Base-by-base conservation (phyloP, 2,329 filamentous ascomycete genomes). In the Pseudonectria buxi region DNA sequence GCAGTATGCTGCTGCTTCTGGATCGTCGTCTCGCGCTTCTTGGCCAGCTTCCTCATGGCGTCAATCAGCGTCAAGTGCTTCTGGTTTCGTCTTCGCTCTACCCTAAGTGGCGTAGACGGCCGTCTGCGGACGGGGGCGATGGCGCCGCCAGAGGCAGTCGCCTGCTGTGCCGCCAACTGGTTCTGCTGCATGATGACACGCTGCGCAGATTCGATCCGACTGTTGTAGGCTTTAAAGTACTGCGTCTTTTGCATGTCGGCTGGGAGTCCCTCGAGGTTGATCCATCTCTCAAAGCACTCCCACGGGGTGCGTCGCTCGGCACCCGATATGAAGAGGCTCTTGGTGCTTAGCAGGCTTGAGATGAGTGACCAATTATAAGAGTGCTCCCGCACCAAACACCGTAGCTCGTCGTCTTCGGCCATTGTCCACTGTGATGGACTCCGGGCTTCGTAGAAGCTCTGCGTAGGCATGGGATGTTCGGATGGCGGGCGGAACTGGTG, bases 221-320 rank as follows among this genome's bases (percentile, higher is more conserved):
- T 64, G 45, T 76, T 78, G 54, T 81, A 82, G 2, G 74, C 64
- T 53, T 88, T 86, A 71, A 96, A 98, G 58, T 96, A 98, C 29
- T 89, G 83, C 1, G 87, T 95, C 64, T 95, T 95, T 13, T 84
- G 81, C 83, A 96, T 94, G 46, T 98, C 92, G 10, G 83, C 78
- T 4, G 92, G 90, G 26, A 95, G 69, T 1, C 89, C 88, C 63
- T 96, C 92, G 10, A 96, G 68, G 48, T 85, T 81, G 36, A 95
- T 84, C 90, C 90, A 98, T 28, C 92, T 78, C 62, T 98, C 92
- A 51, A 98, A 98, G 57, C 92, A 98, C 64, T 98, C 92, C 92
- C 92, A 98, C 0, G 90, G 88, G 3, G 90, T 96, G 31, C 92
- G 78, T 43, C 92, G 76, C 57, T 96, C 90, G 10, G 87, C 80